phyloP scores from a whole-genome alignment of 371 early-diverging fungal genomes.

The Fennellomyces sp. region DNA sequence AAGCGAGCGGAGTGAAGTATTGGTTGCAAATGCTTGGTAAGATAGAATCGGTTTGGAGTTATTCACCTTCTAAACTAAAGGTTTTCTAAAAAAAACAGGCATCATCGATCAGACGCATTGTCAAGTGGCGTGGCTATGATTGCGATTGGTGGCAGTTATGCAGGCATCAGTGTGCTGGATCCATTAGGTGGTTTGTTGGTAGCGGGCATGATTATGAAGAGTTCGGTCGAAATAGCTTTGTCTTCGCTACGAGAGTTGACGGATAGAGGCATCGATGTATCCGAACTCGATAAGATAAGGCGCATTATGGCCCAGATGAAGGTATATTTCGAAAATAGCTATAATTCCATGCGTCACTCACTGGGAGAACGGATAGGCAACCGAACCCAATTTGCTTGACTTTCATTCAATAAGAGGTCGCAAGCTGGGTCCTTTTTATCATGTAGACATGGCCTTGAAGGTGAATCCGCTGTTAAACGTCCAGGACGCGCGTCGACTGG shows the following conservation, averaged over 20 bases:
- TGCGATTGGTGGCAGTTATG: conserved; percentile 63
- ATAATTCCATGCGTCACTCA: not conserved
- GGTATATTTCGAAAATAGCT: not conserved
- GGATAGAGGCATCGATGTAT: conserved; percentile 34
- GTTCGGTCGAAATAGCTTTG: conserved; percentile 50
- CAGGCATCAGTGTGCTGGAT: conserved; percentile 68
- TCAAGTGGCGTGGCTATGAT: conserved; percentile 64
- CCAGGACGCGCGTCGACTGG: conserved; percentile 31
- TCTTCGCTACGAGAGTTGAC: conserved; percentile 48
- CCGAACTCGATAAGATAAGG: conserved; percentile 10
- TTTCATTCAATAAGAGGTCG: conserved; percentile 52
- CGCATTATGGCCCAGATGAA: conserved; percentile 30
- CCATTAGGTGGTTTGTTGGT: conserved; percentile 70
- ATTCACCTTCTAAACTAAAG: too few species aligned
- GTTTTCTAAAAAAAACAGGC: conserved; percentile 40
- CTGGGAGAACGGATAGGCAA: conserved; percentile 10
- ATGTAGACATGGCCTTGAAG: conserved; percentile 43
- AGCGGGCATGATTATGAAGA: conserved; percentile 62
- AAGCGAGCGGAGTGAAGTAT: conserved; percentile 62
- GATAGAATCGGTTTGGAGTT: too few species aligned
- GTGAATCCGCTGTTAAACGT: conserved; percentile 35
- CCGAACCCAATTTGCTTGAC: conserved; percentile 31
- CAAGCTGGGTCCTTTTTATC: conserved; percentile 46
- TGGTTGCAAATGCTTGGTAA: conserved; percentile 75
- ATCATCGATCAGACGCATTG: conserved; percentile 73